phyloP scores from a whole-genome alignment of 208 protist species.

The Balamuthia mandrillaris region DNA sequence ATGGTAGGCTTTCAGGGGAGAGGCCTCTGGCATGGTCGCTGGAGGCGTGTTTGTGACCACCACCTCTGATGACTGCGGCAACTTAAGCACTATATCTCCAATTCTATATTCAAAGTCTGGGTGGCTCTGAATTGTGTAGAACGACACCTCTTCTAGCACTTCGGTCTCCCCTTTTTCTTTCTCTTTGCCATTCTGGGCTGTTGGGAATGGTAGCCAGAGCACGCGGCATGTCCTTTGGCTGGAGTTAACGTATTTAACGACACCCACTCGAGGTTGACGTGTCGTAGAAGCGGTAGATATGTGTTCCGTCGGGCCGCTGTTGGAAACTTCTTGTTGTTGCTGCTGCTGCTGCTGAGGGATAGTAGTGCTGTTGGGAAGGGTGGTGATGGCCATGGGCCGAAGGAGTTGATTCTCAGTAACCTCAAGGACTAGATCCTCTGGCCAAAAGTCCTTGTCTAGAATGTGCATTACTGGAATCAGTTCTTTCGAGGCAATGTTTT shows the following conservation, averaged over 20 bases:
- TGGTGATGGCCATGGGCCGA: too few relatives aligned
- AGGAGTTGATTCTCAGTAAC: too few relatives aligned
- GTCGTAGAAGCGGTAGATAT: not conserved
- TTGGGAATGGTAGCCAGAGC: too few relatives aligned
- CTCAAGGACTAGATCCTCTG: not conserved
- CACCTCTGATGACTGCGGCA: not conserved
- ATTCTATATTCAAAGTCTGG: not conserved
- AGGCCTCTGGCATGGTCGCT: too few relatives aligned
- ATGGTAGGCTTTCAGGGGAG: too few relatives aligned
- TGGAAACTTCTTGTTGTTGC: not conserved
- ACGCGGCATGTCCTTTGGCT: not conserved
- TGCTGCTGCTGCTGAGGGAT: not conserved
- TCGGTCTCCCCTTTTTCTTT: not conserved
- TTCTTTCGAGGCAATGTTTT: not conserved
- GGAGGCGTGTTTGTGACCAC: not conserved
- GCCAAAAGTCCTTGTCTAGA: conserved; percentile 3
- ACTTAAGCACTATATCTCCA: not conserved
- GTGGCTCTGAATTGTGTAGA: not conserved
- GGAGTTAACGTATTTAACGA: not conserved
- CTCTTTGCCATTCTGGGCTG: not conserved
- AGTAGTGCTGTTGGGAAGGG: not conserved
- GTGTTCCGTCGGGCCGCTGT: not conserved
- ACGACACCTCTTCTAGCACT: not conserved
- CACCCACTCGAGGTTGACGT: not conserved
- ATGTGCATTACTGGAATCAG: not conserved